These are phyloP conservation scores for Middelhovenomyces tepae DNA, from an alignment of 805 yeast species.

Conservation along the genomic window DNA sequence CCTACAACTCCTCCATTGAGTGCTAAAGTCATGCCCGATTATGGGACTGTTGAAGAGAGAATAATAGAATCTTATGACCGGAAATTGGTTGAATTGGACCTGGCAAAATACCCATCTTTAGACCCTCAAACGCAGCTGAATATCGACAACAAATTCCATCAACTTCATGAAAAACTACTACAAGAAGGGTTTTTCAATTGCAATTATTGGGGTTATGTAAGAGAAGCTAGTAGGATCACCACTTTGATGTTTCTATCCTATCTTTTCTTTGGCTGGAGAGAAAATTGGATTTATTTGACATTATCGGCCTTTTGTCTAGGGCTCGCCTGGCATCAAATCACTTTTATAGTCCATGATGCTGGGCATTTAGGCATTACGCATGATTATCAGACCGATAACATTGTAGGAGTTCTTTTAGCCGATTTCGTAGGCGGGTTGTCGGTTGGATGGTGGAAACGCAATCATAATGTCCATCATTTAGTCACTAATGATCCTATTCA, in stretches of 20 bases:
- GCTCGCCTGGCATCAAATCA: conserved; percentile 80
- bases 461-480: conserved; percentile 88
- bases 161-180: conserved; percentile 47
- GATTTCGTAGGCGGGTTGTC: conserved; percentile 82
- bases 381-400: conserved; percentile 64
- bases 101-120: conserved; percentile 49
- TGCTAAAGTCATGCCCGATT: too few species aligned
- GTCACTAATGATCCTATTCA: conserved; percentile 90
- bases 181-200: conserved; percentile 61
- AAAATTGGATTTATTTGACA: conserved; percentile 26
- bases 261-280: conserved; percentile 31
- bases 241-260: conserved; percentile 44
- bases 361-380: conserved; percentile 83
- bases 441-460: conserved; percentile 91
- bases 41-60: too few species aligned
- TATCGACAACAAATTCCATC: conserved; percentile 49
- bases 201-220: conserved; percentile 60
- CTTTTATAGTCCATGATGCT: conserved; percentile 84
- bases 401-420: conserved; percentile 65
- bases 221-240: conserved; percentile 55
- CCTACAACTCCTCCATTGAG: background rate
- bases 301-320: conserved; percentile 62
- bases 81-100: conserved; percentile 44
- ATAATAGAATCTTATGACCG: conserved; percentile 54
- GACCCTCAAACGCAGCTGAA: conserved; percentile 58